phyloP scores from a whole-genome alignment of 129 eudicot species.

The Chrysanthemum makinoi region DNA sequence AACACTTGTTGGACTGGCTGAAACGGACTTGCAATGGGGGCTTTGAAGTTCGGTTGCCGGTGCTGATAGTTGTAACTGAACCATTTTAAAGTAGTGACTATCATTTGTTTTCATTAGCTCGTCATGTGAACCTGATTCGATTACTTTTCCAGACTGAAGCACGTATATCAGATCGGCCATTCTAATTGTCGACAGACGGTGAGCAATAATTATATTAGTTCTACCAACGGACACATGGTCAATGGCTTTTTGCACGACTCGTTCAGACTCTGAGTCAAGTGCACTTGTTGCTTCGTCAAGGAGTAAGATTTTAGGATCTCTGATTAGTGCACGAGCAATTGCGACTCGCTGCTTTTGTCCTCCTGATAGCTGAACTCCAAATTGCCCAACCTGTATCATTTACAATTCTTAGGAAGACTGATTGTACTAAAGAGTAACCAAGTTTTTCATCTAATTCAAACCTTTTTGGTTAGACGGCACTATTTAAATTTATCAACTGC shows the following conservation, averaged over 20 bases:
- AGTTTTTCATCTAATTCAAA: neutral
- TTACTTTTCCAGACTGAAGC: conserved; percentile 53
- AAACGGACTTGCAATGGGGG: conserved; percentile 26
- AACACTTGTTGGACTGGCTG: conserved; percentile 47
- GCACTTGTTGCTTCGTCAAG: conserved; percentile 90
- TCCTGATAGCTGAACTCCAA: conserved; percentile 70
- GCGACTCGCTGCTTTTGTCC: conserved; percentile 81
- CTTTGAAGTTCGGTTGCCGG: conserved; percentile 27
- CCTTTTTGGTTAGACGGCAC: too few species aligned
- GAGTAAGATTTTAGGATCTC: conserved; percentile 57
- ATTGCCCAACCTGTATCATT: conserved; percentile 61
- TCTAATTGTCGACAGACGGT: conserved; percentile 57
- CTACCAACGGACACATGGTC: conserved; percentile 65
- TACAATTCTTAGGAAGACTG: neutral
- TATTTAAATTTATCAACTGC: too few species aligned
- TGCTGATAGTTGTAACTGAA: conserved; percentile 46
- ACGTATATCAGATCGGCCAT: conserved; percentile 48
- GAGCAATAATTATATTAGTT: conserved; percentile 65
- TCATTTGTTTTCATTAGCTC: conserved; percentile 44
- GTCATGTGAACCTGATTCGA: conserved; percentile 63
- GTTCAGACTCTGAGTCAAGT: conserved; percentile 62
- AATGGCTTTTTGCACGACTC: conserved; percentile 61
- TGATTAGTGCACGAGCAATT: conserved; percentile 67
- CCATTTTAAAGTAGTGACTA: conserved; percentile 66
- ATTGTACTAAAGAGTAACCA: neutral